These are phyloP conservation scores for Penicillium sp. DNA, from an alignment of 2,329 filamentous ascomycete species.

Conservation along the genomic window DNA sequence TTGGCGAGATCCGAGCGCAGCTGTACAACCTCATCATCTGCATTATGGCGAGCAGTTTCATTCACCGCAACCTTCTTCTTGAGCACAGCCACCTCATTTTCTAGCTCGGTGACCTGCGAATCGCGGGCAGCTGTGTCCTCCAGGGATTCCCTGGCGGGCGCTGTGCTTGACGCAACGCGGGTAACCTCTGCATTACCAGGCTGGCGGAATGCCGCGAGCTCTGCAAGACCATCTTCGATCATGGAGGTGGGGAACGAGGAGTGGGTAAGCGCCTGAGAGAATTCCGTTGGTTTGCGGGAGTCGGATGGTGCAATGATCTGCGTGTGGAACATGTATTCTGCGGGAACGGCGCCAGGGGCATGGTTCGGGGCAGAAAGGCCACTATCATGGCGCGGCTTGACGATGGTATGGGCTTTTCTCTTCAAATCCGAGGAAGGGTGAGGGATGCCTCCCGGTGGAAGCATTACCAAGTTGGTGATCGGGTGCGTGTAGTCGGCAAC, in stretches of 20 bases:
- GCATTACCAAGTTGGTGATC: slow-evolving; percentile 76
- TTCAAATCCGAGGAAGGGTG: slow-evolving; percentile 36
- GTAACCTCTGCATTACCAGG: slow-evolving; percentile 22
- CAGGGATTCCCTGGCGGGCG: slow-evolving; percentile 7
- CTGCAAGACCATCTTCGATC: slow-evolving; percentile 42
- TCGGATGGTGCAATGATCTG: slow-evolving; percentile 31
- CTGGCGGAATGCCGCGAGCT: slow-evolving; percentile 33
- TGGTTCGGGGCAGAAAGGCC: slow-evolving; percentile 37
- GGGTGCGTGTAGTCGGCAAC: slow-evolving; percentile 73
- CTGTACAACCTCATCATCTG: slow-evolving; percentile 35
- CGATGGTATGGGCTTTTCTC: slow-evolving; percentile 58
- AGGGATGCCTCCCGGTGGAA: slow-evolving; percentile 57
- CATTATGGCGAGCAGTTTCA: slow-evolving; percentile 36
- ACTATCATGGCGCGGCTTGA: slow-evolving; percentile 66
- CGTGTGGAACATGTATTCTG: slow-evolving; percentile 43
- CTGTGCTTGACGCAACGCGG: slow-evolving; percentile 11
- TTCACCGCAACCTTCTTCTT: slow-evolving; percentile 37
- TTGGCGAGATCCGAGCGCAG: slow-evolving; percentile 36
- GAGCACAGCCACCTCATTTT: slow-evolving; percentile 40
- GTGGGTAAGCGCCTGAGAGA: slow-evolving; percentile 39
- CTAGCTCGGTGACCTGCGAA: slow-evolving; percentile 32
- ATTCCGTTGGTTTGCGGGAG: slow-evolving; percentile 21
- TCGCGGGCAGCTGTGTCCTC: slow-evolving; percentile 24
- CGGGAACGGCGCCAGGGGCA: slow-evolving; percentile 38
- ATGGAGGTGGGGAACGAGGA: slow-evolving; percentile 38